Conservation (phyloP, 2,329 filamentous ascomycete species). For the Verticillium longisporum region DNA sequence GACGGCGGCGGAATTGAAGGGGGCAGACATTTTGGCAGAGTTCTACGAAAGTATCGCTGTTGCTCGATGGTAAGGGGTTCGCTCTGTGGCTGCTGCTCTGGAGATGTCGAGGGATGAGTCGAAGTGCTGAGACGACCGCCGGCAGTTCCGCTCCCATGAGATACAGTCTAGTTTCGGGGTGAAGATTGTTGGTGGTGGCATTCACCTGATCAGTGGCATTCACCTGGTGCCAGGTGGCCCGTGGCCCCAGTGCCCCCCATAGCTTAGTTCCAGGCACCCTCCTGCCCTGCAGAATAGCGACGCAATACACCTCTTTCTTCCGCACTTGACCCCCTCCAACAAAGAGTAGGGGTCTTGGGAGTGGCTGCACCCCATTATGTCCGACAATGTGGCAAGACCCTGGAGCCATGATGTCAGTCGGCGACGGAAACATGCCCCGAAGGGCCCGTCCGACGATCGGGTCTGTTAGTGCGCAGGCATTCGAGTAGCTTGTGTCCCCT, state of each 20-base stretch:
- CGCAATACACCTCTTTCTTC: no score
- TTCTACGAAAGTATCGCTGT: not conserved
- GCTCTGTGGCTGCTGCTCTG: no score
- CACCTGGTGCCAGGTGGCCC: no score
- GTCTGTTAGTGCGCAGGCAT: not conserved
- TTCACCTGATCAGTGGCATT: no score
- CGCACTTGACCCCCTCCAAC: no score
- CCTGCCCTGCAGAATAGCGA: no score
- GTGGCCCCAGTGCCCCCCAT: no score
- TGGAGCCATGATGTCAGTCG: not conserved
- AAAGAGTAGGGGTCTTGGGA: not conserved
- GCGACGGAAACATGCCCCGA: not conserved
- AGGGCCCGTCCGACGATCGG: not conserved
- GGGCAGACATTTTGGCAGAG: not conserved
- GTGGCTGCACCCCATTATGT: not conserved
- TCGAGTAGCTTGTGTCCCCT: no score
- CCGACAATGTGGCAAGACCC: not conserved
- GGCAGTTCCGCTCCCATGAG: not conserved
- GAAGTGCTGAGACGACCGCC: not conserved
- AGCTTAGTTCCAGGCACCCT: no score
- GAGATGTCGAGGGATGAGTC: not conserved
- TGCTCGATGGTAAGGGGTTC: no score
- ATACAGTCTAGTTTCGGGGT: not conserved
- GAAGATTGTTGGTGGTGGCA: no score
- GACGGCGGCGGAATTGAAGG: constrained; percentile 20